Base-by-base conservation (phyloP, 108 stramenopile genomes). In the Skeletonema marinoi region DNA sequence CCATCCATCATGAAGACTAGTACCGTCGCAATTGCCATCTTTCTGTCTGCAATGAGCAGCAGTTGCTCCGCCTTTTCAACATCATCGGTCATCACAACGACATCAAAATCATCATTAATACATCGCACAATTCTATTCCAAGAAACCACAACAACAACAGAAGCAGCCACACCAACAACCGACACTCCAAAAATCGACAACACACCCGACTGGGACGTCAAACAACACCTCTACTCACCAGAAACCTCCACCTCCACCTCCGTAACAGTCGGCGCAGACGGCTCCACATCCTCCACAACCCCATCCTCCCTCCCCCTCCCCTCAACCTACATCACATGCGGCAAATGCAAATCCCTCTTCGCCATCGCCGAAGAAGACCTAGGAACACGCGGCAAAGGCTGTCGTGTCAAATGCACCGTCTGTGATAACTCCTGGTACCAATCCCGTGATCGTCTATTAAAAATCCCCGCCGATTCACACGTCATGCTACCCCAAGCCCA, bases 391-490 rank as follows among this genome's bases (percentile, higher is more conserved):
- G 89, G 89, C 12, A 87, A 82, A 30, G 90, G 93, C 60, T 81
- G 87, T 50, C 92, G 92, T 54, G 77, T 94, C 71, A 91, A 92
- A 83, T 94, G 93, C 78, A 66, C 69, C 60, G 90, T 94, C 8
- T 94, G 93, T 73, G 61, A 68, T 19, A 88, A 94, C 75, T 78
- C 89, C 0, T 94, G 93, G 93, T 94, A 87, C 70, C 93, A 94
- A 85, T 87, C 88, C 7, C 86, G 82, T 35, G 90, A 94, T 66
- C 89, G 90, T 41, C 74, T 94, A 50, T 68, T 88, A 69, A 70
- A 70, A n/a, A 60, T 94, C 32, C 80, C 80, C 54, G 68, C 66
- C 30, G 74, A 85, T 16, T 80, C 88, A 1, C 87, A 84, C 32
- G 86, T 90, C 66, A 62, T 94, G 76, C 62, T 90, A 11, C 77